Percentiles rank a stretch among this genome's conserved stretches.
Conservation (phyloP, 2,329 filamentous ascomycete genomes). For the Cordyceps tenuipes region DNA sequence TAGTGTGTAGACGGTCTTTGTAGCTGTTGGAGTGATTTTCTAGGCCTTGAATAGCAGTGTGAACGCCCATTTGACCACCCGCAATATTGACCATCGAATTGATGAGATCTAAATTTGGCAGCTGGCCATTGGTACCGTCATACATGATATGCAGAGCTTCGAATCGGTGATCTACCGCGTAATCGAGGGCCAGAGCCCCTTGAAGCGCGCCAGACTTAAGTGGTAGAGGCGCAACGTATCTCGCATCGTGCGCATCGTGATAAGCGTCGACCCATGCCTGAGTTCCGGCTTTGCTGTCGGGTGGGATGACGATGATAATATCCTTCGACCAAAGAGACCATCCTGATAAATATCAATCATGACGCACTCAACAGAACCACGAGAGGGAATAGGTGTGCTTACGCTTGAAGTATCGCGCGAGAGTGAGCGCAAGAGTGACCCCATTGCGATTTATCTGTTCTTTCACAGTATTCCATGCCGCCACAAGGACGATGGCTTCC, state of each 20-base stretch:
- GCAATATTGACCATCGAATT: slow-evolving; percentile 89
- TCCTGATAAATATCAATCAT: slow-evolving; percentile 31
- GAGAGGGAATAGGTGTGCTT: slow-evolving; percentile 16
- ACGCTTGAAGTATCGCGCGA: slow-evolving; percentile 92
- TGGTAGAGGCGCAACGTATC: slow-evolving; percentile 64
- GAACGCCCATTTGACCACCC: slow-evolving; percentile 84
- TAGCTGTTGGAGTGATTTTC: slow-evolving; percentile 76
- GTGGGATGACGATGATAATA: slow-evolving; percentile 83
- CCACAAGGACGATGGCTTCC: slow-evolving; percentile 89
- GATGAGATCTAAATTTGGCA: slow-evolving; percentile 91
- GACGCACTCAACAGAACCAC: not conserved
- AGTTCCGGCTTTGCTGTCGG: slow-evolving; percentile 80
- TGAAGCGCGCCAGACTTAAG: slow-evolving; percentile 91
- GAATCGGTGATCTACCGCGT: slow-evolving; percentile 75
- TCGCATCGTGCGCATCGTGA: slow-evolving; percentile 74
- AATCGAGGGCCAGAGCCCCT: slow-evolving; percentile 88
- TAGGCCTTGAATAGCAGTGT: slow-evolving; percentile 77
- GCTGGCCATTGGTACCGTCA: slow-evolving; percentile 89
- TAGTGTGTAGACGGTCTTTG: slow-evolving; percentile 71
- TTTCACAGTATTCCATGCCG: slow-evolving; percentile 77
- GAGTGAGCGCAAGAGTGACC: slow-evolving; percentile 73
- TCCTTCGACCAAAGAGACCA: slow-evolving; percentile 99
- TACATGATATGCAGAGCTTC: slow-evolving; percentile 86
- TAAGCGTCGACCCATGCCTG: slow-evolving; percentile 98
- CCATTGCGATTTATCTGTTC: slow-evolving; percentile 77